A percentile compares a stretch with the other conserved stretches of the same genome.
Evolutionary conservation across 83 land plant genomes (phyloP).

Genomic region (Picea abies): DNA sequence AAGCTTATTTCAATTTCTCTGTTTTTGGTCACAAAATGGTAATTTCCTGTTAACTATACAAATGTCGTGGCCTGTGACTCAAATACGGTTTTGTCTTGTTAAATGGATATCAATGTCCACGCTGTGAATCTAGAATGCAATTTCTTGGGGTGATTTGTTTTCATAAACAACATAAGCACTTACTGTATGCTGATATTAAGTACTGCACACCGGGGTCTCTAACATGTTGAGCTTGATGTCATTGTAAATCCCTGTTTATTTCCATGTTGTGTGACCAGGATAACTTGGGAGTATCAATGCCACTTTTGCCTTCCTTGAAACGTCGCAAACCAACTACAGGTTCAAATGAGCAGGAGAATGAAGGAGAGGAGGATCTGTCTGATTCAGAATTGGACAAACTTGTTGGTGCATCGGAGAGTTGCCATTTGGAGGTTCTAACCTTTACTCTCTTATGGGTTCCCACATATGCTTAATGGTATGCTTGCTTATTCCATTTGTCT

Average conservation of each 20-base stretch:
- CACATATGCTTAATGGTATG: not conserved
- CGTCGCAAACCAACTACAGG: slow-evolving; percentile 21
- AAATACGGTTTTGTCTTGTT: too few species aligned
- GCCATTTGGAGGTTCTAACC: slow-evolving; percentile 39
- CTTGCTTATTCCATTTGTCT: not conserved
- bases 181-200: not conserved
- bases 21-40: not conserved
- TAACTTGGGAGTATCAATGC: slow-evolving; percentile 16
- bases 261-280: slow-evolving; percentile 17
- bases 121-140: not conserved
- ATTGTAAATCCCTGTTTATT: not conserved
- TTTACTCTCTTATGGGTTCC: not conserved
- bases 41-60: not conserved
- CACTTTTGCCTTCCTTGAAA: slow-evolving; percentile 25
- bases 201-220: not conserved
- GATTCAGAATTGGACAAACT: slow-evolving; percentile 52
- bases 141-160: not conserved
- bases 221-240: not conserved
- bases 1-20: not conserved
- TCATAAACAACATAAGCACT: not conserved
- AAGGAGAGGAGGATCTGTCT: slow-evolving; percentile 53
- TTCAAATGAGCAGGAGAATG: slow-evolving; percentile 19
- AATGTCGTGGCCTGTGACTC: too few species aligned
- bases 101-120: too few species aligned
- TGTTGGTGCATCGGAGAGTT: slow-evolving; percentile 53